These are phyloP conservation scores for Crithidia expoeki DNA, from an alignment of 208 protist genomes.

Conservation along the genomic window DNA sequence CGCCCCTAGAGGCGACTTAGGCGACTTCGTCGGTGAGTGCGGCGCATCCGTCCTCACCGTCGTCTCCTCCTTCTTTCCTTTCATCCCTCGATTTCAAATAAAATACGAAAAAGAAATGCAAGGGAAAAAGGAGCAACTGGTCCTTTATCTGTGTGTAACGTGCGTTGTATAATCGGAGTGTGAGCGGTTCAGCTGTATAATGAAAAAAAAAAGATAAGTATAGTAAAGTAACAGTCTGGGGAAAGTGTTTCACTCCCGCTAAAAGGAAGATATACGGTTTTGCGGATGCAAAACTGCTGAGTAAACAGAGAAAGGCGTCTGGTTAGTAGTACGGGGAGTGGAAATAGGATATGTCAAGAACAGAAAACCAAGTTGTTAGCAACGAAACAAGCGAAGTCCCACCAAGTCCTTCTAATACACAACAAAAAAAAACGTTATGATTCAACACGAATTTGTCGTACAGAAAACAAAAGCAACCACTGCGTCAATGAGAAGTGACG, in stretches of 20 bases:
- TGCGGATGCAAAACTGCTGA: no score
- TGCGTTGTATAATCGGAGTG: no score
- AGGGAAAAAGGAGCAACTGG: no score
- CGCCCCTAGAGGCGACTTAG: constrained; percentile 9
- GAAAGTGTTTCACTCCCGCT: no score
- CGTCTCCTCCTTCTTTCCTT: constrained; percentile 17
- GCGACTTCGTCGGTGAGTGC: constrained; percentile 18
- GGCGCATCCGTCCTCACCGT: constrained; percentile 14
- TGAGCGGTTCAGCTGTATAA: no score
- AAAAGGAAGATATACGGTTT: not conserved
- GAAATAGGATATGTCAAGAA: not conserved
- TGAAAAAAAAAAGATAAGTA: no score
- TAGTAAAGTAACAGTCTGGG: no score
- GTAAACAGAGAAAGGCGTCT: not conserved
- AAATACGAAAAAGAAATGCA: no score
- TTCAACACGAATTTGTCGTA: not conserved
- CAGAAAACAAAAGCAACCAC: not conserved
- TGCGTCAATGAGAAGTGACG: no score
- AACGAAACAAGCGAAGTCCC: not conserved
- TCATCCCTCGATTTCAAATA: constrained; percentile 1
- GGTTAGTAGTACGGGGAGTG: no score
- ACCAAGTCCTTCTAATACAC: not conserved
- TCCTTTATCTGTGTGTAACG: no score
- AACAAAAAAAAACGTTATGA: not conserved
- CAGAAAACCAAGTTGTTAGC: not conserved